Base-by-base conservation (phyloP, 2,329 filamentous ascomycete species). In the Exophiala aquamarina region DNA sequence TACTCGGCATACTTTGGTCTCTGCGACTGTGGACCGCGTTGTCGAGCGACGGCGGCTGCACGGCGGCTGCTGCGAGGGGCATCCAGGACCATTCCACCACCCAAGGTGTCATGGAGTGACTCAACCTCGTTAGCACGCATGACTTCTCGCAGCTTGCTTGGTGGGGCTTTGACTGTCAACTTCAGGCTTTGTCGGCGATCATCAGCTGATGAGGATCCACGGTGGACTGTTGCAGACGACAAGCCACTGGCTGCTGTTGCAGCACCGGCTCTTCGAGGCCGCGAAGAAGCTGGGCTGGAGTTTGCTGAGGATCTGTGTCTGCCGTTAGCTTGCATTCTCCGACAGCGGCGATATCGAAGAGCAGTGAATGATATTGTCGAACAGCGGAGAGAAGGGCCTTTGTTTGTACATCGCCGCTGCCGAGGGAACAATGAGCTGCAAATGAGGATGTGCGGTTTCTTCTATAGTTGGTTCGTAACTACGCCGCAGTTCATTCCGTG, bases 81-180 rank as follows among this genome's bases (percentile, higher is more conserved):
- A 20, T 66, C 69, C 13, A 75, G 56, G 40, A 74, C 71, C 37
- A 71, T 68, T 15, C 70, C 65, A 4, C 72, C 70, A 29, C 69
- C 68, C 34, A 75, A 72, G 11, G 71, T 69, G 55, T 75, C 74
- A 52, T 59, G 61, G 15, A 59, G 52, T 9, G 57, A 48, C 15
- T 59, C 56, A 18, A 59, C 49, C 34, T 57, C 54, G 32, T 54
- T 57, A 15, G 59, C 54, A 41, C 37, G 69, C 55, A 59, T 75
- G 19, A 70, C 72, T 56, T 76, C 73, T 23, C 72, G 71, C 44
- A 76, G 60, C 59, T 73, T 76, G 58, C 66, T 73, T 15, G 72
- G 67, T 14, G 73, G 70, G 67, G 75, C 74, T 55, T 71, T 76
- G 41, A 76, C 67, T 4, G 69, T 76, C 44, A 76, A 59, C 52